Evolutionary conservation across 139 green algal species (phyloP).

Genomic region (Zygnema circumcarinatum): DNA sequence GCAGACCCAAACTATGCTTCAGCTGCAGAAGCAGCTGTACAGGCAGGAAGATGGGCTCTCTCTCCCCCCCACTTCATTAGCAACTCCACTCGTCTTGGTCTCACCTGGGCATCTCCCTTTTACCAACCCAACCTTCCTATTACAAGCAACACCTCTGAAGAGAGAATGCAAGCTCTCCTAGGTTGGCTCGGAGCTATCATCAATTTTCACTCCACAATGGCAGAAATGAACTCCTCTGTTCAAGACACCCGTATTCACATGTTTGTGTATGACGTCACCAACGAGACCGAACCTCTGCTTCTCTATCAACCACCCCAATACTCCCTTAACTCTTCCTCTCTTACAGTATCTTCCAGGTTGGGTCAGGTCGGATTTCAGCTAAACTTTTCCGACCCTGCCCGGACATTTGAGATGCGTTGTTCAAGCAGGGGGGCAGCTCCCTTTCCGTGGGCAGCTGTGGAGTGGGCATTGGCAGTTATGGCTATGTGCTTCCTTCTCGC

Average conservation of each 20-base stretch:
- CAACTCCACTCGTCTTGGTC: neutral
- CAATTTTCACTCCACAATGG: neutral
- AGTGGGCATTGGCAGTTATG: neutral
- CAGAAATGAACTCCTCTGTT: neutral
- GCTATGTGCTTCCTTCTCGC: conserved; percentile 7
- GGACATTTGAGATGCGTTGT: conserved; percentile 11
- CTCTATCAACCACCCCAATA: neutral
- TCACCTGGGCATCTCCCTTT: neutral
- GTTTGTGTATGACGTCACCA: neutral
- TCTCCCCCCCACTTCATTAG: neutral
- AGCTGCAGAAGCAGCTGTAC: conserved; percentile 4
- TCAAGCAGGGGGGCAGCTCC: neutral
- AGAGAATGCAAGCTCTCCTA: neutral
- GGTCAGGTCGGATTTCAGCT: neutral
- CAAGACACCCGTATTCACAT: neutral
- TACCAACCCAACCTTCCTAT: neutral
- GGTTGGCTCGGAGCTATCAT: neutral
- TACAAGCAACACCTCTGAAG: neutral
- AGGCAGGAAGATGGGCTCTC: neutral
- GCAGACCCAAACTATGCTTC: too few relatives aligned
- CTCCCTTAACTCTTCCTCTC: neutral
- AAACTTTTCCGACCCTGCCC: neutral
- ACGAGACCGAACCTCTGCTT: neutral
- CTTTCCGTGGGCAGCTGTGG: neutral
- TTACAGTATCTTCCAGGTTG: neutral